Evolutionary conservation across 2,329 filamentous ascomycete species (phyloP), one percentile per base, ranked within the genome.

Genomic region (Atkinsonella texensis): DNA sequence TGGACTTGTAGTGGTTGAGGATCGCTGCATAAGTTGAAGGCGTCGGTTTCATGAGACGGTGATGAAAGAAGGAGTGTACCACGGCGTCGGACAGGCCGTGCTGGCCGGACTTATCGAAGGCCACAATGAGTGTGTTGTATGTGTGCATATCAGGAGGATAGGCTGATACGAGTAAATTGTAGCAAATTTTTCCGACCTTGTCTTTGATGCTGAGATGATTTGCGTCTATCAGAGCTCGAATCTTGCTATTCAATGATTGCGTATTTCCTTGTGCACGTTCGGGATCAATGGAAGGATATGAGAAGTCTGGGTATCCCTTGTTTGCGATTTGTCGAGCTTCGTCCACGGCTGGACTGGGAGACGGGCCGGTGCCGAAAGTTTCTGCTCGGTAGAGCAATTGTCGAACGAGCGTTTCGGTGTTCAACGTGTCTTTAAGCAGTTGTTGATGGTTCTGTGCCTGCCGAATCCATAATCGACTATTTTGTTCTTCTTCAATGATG

Each of bases 91-190:
- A 73, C 17, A 84, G 66, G 39, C 69, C 65, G 51, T 74, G 69
- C 49, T 74, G 68, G 31, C 73, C 69, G 5, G 74, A 62, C 33
- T 72, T 70, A 49, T 76, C 73, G 48, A 91, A 81, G n/a, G 79
- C 77, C n/a, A 77, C 64, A 2, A 91, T 75, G 28, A 93, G 72
- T 12, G 76, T 74, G 60, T 89, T 89, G 68, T 83, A 88, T 3
- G 83, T 88, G 56, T 81, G 73, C 38, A 86, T 75, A 55, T 79
- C 79, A 0, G 86, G 84, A 0, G 81, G 77, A 17, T 78, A 70
- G 2, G 74, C 64, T 2, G 79, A 81, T 3, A 80, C 69, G 15
- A 88, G 72, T 3, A 93, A 68, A 60, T 87, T 88, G 65, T 83
- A 83, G 64, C 77, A 80, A 49, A 81, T 70, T 40, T 63, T 62